These are phyloP conservation scores for Trypanosoma platydactyli DNA, from an alignment of 208 protist species.

Conservation along the genomic window DNA sequence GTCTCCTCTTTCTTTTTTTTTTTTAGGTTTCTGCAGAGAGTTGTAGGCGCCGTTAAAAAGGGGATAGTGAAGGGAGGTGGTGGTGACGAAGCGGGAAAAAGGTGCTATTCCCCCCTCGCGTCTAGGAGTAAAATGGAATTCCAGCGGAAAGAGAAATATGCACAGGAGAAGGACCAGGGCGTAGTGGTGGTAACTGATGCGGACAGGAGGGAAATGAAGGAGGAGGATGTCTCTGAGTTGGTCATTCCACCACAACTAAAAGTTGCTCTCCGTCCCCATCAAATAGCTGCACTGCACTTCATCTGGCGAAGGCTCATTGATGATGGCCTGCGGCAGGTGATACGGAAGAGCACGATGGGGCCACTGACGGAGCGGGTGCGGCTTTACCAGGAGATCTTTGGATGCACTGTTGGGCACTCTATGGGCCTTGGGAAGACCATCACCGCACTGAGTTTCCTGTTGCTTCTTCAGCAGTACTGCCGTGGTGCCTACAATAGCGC, in stretches of 20 bases:
- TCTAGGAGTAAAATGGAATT: no score
- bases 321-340: constrained; percentile 51
- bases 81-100: no score
- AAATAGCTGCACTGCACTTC: constrained; percentile 73
- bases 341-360: constrained; percentile 29
- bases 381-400: constrained; percentile 62
- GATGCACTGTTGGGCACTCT: constrained; percentile 82
- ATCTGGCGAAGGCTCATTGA: constrained; percentile 74
- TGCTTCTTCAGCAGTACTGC: constrained; percentile 65
- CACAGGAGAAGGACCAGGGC: background rate
- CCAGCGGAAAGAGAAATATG: background rate
- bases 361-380: constrained; percentile 49
- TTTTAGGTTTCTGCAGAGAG: no score
- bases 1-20: no score
- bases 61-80: no score
- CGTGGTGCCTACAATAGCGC: background rate
- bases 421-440: constrained; percentile 91
- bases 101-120: no score
- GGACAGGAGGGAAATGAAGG: constrained; percentile 1
- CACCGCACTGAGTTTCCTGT: constrained; percentile 67
- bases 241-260: constrained; percentile 34
- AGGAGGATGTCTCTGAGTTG: constrained; percentile 27
- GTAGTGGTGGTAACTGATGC: background rate
- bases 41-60: no score
- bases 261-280: constrained; percentile 57